These are phyloP conservation scores for Yarrowia galli DNA, from an alignment of 1,139 yeast species.

Conservation along the genomic window DNA sequence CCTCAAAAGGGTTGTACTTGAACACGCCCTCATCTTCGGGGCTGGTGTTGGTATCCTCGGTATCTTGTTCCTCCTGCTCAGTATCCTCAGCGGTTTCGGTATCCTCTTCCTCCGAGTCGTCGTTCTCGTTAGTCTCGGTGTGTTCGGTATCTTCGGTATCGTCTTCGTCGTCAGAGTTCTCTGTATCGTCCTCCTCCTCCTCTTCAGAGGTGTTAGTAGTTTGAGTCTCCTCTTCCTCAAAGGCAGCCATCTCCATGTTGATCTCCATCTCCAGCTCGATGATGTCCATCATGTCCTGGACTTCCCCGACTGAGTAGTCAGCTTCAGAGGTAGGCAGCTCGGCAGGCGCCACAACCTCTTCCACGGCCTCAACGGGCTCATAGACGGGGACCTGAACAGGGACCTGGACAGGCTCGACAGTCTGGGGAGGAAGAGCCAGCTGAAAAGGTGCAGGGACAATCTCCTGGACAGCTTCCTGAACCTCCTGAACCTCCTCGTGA, in stretches of 20 bases:
- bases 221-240: too few relatives aligned
- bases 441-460: too few relatives aligned
- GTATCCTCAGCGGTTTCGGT: not conserved
- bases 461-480: not conserved
- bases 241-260: not conserved
- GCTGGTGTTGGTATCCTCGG: slow-evolving; percentile 1
- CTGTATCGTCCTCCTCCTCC: not conserved
- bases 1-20: slow-evolving; percentile 15
- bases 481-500: not conserved
- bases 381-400: too few relatives aligned
- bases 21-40: not conserved
- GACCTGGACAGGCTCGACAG: not conserved
- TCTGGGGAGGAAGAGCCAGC: not conserved
- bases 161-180: not conserved
- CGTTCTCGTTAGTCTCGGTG: too few relatives aligned
- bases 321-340: not conserved
- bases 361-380: not conserved
- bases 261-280: not conserved
- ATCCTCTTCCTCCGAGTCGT: not conserved
- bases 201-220: too few relatives aligned
- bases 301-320: not conserved
- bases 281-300: slow-evolving; percentile 2
- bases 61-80: not conserved
- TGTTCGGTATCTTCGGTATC: not conserved
- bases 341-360: too few relatives aligned